phyloP scores from a whole-genome alignment of 2,329 filamentous ascomycete genomes.

The Penicillium frequentans region DNA sequence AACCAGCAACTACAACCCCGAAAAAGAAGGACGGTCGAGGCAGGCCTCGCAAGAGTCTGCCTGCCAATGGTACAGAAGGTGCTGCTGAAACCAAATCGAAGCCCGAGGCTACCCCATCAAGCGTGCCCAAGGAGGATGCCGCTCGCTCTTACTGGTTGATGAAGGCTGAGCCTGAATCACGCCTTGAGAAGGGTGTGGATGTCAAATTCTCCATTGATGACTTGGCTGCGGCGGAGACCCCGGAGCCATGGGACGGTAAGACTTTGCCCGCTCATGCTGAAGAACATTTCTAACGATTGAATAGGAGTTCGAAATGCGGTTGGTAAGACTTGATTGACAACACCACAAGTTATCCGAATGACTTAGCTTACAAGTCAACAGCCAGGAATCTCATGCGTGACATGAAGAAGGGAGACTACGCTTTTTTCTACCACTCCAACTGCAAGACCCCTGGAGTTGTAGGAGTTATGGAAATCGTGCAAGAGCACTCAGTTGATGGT shows the following conservation, averaged over 20 bases:
- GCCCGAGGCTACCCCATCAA: slow-evolving; percentile 3
- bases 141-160: slow-evolving; percentile 70
- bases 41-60: slow-evolving; percentile 27
- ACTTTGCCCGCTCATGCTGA: slow-evolving; percentile 14
- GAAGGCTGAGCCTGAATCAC: slow-evolving; percentile 85
- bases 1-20: background rate
- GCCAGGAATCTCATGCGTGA: slow-evolving; percentile 86
- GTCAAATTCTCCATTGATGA: slow-evolving; percentile 96
- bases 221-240: slow-evolving; percentile 66
- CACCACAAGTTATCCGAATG: background rate
- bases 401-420: slow-evolving; percentile 89
- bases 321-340: slow-evolving; percentile 32
- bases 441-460: slow-evolving; percentile 87
- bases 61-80: slow-evolving; percentile 21
- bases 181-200: slow-evolving; percentile 82
- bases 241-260: slow-evolving; percentile 90
- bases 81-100: slow-evolving; percentile 14
- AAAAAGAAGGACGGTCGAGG: slow-evolving; percentile 27
- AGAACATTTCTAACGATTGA: slow-evolving; percentile 18
- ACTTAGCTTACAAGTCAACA: slow-evolving; percentile 24
- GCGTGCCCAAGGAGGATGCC: slow-evolving; percentile 17
- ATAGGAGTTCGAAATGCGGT: slow-evolving; percentile 47
- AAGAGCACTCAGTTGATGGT: slow-evolving; percentile 79
- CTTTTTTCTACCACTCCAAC: slow-evolving; percentile 97
- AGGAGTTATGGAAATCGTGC: slow-evolving; percentile 84